A percentile compares a stretch with the other conserved stretches of the same genome.
Conservation (phyloP, 129 eudicot species). For the Helichrysum umbraculigerum region DNA sequence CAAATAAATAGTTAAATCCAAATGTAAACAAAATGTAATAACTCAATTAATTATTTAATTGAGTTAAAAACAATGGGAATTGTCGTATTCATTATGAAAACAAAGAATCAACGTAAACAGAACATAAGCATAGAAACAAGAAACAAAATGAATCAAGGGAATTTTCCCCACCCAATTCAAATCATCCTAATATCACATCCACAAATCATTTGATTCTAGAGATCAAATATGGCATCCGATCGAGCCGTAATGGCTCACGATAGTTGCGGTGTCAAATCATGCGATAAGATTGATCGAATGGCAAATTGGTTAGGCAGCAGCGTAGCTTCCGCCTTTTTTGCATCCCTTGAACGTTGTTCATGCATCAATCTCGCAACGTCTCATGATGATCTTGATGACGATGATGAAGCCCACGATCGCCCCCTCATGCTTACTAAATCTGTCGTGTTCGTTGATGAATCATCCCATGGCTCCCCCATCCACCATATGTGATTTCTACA, state of each 20-base stretch:
- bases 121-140: constrained; percentile 5
- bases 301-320: constrained; percentile 58
- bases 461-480: constrained; percentile 23
- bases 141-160: constrained; percentile 6
- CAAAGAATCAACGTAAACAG: constrained; percentile 11
- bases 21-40: too few species aligned
- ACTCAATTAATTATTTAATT: neutral
- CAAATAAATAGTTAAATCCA: neutral
- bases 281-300: constrained; percentile 52
- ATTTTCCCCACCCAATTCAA: constrained; percentile 1
- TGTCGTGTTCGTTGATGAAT: constrained; percentile 19
- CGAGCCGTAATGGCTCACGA: constrained; percentile 22
- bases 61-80: neutral
- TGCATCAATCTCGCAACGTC: constrained; percentile 57
- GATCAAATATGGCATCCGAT: constrained; percentile 22
- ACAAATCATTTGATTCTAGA: neutral
- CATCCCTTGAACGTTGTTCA: constrained; percentile 62
- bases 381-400: constrained; percentile 48
- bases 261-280: constrained; percentile 32
- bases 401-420: constrained; percentile 57
- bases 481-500: constrained; percentile 5
- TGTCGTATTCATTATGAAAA: constrained; percentile 1
- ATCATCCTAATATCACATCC: constrained; percentile 9
- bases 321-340: constrained; percentile 66
- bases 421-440: constrained; percentile 50